Evolutionary conservation across 192 early-diverging fungal genomes (phyloP), one percentile per base, ranked within the genome.

Genomic region (Backusella luteola): DNA sequence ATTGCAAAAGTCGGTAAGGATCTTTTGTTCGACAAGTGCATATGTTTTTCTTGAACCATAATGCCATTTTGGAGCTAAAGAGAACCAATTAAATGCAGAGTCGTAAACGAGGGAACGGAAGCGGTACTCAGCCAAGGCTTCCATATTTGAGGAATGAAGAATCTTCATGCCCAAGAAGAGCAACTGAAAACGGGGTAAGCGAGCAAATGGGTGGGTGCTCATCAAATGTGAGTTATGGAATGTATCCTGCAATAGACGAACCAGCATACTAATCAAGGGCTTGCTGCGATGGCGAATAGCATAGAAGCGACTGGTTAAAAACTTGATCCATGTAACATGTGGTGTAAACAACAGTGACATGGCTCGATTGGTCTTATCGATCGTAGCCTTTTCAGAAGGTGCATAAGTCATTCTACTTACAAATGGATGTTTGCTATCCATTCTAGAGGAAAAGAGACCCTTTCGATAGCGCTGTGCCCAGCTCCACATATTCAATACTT

Each of bases 331-430:
- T 39, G 87, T 92, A 19, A 88, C 73, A 77, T 99, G 97, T 9
- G 95, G 92, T 0, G 84, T 80, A 74, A 95, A 88, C 23, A 89
- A 79, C 26, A 78, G 84, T 35, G 84, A 89, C 21, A 89, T 94
- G 8, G 78, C 79, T 63, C 84, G 81, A 56, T 89, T 85, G 9
- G 83, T 90, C 73, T 85, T 91, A 70, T 87, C 80, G 6, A 88
- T 85, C 0, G 85, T 89, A 1, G 87, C 87, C 77, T 94, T 93
- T 80, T 93, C 93, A 0, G 95, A 94, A 7, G 96, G 94, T 29
- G 93, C 88, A 77, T 99, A 98, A 19, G 92, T 93, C 94, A 99
- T 97, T 75, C 91, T 93, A 72, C 85, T 87, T 36, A 88, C 87
- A 84, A 98, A 99, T 12, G 96, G 95, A 74, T 94, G 90, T 66